Conservation (phyloP, 2,329 filamentous ascomycete species). For the Neonectria punicea region DNA sequence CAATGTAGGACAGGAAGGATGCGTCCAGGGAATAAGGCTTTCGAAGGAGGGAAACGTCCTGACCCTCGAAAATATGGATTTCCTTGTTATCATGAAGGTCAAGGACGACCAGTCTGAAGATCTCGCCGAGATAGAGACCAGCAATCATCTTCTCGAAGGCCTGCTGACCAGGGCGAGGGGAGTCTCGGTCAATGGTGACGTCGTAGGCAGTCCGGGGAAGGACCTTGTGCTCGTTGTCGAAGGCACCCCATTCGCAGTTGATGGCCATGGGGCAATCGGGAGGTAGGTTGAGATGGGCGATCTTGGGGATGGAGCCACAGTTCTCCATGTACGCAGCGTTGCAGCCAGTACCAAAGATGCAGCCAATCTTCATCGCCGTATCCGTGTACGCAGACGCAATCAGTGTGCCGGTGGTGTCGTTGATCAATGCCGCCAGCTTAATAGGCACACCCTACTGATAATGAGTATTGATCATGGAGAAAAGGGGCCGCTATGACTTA, state of each 20-base stretch:
- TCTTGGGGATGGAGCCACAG: constrained; percentile 89
- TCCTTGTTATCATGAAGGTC: constrained; percentile 85
- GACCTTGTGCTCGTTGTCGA: constrained; percentile 92
- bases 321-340: constrained; percentile 99
- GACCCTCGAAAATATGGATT: constrained; percentile 81
- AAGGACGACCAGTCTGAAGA: constrained; percentile 88
- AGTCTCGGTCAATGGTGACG: constrained; percentile 87
- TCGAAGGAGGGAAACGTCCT: constrained; percentile 82
- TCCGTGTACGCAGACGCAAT: constrained; percentile 99
- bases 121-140: constrained; percentile 91
- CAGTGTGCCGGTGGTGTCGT: constrained; percentile 96
- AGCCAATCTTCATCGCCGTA: constrained; percentile 89
- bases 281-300: constrained; percentile 89
- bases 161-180: constrained; percentile 92
- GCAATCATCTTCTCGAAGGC: constrained; percentile 99
- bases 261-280: constrained; percentile 89
- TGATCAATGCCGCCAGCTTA: constrained; percentile 92
- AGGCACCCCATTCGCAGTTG: constrained; percentile 98
- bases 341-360: constrained; percentile 98
- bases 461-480: constrained; percentile 19
- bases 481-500: constrained; percentile 34
- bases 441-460: constrained; percentile 80
- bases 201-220: constrained; percentile 89
- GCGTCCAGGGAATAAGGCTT: constrained; percentile 92
- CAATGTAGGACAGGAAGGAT: constrained; percentile 91